Evolutionary conservation across 257 asterid genomes (phyloP).

Genomic region (Mentha longifolia): DNA sequence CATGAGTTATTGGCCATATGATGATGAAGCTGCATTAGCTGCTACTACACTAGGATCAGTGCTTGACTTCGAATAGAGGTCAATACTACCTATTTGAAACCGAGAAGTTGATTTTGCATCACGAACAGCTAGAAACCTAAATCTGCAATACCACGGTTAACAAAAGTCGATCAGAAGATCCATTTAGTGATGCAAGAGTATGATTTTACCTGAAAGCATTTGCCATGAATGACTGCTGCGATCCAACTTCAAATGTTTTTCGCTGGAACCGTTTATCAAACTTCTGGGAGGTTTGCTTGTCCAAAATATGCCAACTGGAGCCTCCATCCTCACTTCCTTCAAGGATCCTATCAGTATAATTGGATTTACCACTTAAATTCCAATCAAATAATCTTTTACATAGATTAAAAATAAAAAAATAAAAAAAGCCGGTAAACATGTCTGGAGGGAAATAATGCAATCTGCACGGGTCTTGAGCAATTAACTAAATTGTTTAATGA

Average conservation of each 20-base stretch:
- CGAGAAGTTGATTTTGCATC: slow-evolving; percentile 68
- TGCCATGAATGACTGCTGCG: slow-evolving; percentile 56
- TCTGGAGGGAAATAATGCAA: not conserved
- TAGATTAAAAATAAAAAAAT: too few species aligned
- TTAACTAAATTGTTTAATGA: too few species aligned
- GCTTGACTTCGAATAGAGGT: slow-evolving; percentile 52
- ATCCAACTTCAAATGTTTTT: slow-evolving; percentile 53
- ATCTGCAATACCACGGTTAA: slow-evolving; percentile 49
- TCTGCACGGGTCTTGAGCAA: not conserved
- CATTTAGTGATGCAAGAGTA: slow-evolving; percentile 10
- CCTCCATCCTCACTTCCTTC: slow-evolving; percentile 95
- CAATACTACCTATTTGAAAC: slow-evolving; percentile 93
- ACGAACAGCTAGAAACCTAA: slow-evolving; percentile 68
- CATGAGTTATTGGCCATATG: too few species aligned
- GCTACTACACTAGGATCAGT: slow-evolving; percentile 27
- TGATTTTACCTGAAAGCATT: slow-evolving; percentile 81
- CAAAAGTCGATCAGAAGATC: slow-evolving; percentile 2
- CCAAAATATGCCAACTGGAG: slow-evolving; percentile 70
- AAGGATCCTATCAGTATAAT: slow-evolving; percentile 56
- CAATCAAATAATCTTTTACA: slow-evolving; percentile 9
- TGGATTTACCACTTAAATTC: slow-evolving; percentile 23
- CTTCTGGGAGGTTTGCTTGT: slow-evolving; percentile 65
- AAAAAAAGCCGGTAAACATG: not conserved
- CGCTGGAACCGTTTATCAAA: slow-evolving; percentile 79
- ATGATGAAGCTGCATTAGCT: slow-evolving; percentile 8